Conservation (phyloP, 148 eudicot genomes). For the Rheum nobile region DNA sequence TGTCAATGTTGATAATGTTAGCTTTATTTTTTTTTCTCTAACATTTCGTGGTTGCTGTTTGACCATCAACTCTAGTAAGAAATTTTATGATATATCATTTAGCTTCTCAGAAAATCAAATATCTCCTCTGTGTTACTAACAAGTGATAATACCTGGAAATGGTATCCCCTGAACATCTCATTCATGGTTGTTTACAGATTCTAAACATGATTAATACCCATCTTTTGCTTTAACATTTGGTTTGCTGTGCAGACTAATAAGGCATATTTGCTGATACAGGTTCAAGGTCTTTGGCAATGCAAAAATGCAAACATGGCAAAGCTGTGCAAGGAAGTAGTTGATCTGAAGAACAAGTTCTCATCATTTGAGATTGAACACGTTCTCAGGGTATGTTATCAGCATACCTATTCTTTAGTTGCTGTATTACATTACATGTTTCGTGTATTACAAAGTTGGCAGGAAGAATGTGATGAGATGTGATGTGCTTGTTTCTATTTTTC, state of each 20-base stretch:
- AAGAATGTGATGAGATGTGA: no score
- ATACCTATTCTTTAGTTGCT: neutral
- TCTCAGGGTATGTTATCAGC: constrained; percentile 38
- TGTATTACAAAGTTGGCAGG: no score
- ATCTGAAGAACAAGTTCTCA: constrained; percentile 43
- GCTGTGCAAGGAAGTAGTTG: constrained; percentile 61
- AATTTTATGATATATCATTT: neutral
- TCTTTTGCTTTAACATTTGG: neutral
- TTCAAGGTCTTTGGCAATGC: constrained; percentile 69
- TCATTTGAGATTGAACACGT: constrained; percentile 61
- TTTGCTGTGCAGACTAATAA: neutral
- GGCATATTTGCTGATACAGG: constrained; percentile 27
- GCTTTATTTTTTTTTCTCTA: no score
- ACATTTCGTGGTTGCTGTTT: neutral
- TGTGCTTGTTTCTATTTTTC: neutral
- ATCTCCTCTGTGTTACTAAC: neutral
- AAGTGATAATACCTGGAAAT: no score
- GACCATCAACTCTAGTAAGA: neutral
- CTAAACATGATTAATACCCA: neutral
- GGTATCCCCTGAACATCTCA: neutral
- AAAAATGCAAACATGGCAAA: constrained; percentile 70
- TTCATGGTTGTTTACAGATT: neutral
- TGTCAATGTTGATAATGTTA: neutral
- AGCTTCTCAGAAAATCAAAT: neutral
- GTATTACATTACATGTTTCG: neutral